Percentiles rank a stretch among this genome's conserved stretches.
These are phyloP conservation scores for Colletotrichum tanaceti DNA, from an alignment of 2,329 filamentous ascomycete genomes.

Conservation along the genomic window DNA sequence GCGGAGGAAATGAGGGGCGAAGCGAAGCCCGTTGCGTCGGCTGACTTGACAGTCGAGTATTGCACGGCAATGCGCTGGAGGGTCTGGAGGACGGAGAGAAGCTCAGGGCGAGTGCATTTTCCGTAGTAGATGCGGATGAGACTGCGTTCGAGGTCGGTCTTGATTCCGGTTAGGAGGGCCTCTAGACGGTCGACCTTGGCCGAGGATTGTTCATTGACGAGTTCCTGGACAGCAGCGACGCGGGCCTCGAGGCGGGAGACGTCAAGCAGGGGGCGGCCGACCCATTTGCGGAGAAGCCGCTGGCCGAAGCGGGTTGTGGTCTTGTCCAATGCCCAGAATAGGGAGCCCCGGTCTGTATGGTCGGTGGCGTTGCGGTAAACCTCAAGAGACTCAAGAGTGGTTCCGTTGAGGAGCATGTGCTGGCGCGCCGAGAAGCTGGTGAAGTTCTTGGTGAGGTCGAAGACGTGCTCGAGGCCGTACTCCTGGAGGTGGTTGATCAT, in stretches of 20 bases:
- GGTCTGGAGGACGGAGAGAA: constrained; percentile 85
- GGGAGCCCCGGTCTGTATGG: constrained; percentile 82
- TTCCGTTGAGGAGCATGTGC: constrained; percentile 96
- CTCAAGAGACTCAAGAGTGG: constrained; percentile 91
- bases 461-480: constrained; percentile 94
- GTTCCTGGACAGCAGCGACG: constrained; percentile 85
- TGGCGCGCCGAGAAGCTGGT: constrained; percentile 93
- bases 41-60: constrained; percentile 74
- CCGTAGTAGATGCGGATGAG: constrained; percentile 97
- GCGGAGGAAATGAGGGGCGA: constrained; percentile 78
- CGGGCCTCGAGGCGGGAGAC: constrained; percentile 79
- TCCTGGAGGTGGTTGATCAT: constrained; percentile 96
- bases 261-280: constrained; percentile 88
- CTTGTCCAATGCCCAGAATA: constrained; percentile 96
- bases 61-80: constrained; percentile 84
- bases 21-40: constrained; percentile 76
- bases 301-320: constrained; percentile 92
- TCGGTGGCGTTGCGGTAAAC: constrained; percentile 97
- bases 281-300: constrained; percentile 90
- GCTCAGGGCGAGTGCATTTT: constrained; percentile 90
- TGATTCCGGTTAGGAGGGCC: constrained; percentile 76
- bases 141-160: constrained; percentile 88
- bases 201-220: constrained; percentile 76
- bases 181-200: constrained; percentile 79
- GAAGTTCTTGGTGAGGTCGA: constrained; percentile 96